These are phyloP conservation scores for Euphorbia tirucalli DNA, from an alignment of 345 rosid genomes.

Conservation along the genomic window DNA sequence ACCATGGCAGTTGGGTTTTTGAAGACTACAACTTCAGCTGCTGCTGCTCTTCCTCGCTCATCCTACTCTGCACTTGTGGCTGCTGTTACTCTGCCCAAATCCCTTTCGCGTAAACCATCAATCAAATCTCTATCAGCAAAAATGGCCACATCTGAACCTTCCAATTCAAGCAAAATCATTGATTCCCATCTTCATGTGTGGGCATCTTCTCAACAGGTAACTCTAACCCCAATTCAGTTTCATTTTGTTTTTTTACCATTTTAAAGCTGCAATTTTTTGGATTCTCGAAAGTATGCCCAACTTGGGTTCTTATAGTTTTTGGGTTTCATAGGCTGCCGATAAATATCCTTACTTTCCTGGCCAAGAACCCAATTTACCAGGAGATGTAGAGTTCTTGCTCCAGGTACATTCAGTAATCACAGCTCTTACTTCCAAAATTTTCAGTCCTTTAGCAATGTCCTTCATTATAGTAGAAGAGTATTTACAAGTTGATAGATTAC, in stretches of 20 bases:
- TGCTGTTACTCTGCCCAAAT: constrained; percentile 5
- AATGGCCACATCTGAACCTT: constrained; percentile 50
- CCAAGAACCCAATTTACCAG: constrained; percentile 77
- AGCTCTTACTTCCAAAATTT: neutral
- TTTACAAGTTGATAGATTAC: neutral
- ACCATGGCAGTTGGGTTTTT: constrained; percentile 25
- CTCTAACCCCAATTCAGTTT: neutral
- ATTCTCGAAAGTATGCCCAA: neutral
- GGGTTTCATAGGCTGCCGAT: constrained; percentile 54
- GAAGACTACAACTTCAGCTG: constrained; percentile 30
- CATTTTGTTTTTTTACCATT: neutral
- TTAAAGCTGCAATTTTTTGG: neutral
- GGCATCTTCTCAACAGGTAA: constrained; percentile 89
- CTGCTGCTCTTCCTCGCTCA: constrained; percentile 5
- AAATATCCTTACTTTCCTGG: constrained; percentile 86
- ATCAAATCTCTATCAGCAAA: constrained; percentile 28
- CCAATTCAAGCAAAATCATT: constrained; percentile 43
- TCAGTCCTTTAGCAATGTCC: neutral
- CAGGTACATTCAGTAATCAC: constrained; percentile 41
- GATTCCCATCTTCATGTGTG: constrained; percentile 93
- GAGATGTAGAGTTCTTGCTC: constrained; percentile 78
- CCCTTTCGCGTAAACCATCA: constrained; percentile 17
- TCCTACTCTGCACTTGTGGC: constrained; percentile 8
- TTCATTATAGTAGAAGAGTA: neutral
- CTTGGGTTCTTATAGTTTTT: neutral